Evolutionary conservation across 345 rosid species (phyloP).

Genomic region (Angophora floribunda): DNA sequence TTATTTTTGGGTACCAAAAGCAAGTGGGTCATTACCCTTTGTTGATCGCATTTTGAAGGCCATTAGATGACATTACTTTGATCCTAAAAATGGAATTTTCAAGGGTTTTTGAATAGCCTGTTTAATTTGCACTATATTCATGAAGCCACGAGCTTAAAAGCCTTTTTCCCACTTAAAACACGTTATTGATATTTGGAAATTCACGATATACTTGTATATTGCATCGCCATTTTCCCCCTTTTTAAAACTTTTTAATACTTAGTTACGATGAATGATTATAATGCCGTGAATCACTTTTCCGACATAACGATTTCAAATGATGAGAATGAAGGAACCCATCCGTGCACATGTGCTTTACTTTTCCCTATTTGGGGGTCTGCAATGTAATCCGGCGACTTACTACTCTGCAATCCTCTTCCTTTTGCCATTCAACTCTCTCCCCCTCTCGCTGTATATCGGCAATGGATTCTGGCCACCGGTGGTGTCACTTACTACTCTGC

Average conservation of each 20-base stretch:
- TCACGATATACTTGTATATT: fast-evolving
- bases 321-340: neutral
- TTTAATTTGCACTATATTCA: neutral
- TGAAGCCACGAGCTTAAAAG: too few species aligned
- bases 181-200: fast-evolving
- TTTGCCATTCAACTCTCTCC: neutral
- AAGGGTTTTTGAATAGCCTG: neutral
- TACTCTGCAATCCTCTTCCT: neutral
- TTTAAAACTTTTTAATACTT: neutral
- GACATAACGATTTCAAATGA: neutral
- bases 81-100: neutral
- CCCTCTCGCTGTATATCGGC: neutral
- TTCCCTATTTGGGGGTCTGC: neutral
- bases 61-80: neutral
- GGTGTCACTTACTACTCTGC: too few species aligned
- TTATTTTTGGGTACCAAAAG: neutral
- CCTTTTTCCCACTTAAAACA: neutral
- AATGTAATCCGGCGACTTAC: neutral
- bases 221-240: too few species aligned
- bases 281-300: neutral
- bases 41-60: neutral
- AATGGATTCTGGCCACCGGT: too few species aligned
- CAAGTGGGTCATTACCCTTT: neutral
- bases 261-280: neutral
- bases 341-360: neutral